Base-by-base conservation (phyloP, 2,329 filamentous ascomycete species). In the Diaporthe vexans region DNA sequence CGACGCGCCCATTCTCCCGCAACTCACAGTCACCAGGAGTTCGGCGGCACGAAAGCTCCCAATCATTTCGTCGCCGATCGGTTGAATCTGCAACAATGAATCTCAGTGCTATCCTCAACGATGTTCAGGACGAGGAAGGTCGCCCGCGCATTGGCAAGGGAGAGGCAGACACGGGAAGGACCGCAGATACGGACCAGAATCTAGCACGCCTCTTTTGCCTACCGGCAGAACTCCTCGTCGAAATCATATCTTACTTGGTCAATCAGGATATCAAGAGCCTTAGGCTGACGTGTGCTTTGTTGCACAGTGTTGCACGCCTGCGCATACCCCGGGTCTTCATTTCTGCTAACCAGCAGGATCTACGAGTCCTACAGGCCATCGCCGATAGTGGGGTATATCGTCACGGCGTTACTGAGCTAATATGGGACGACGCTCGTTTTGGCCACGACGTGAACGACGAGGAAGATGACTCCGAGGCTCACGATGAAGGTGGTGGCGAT, bases 351-450 rank as follows among this genome's bases (percentile, higher is more conserved):
- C 58, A 3, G 33, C 59, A n/a, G 10, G 61, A 72, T 24, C 17
- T 72, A 11, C 56, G 43, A 29, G 43, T 56, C 17, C 48, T 67
- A 2, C 29, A 26, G 15, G 71, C 71, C 6, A 24, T 72, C 26
- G 56, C 71, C 37, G 43, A 52, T 7, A 59, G 59, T n/a, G 71
- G 67, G 9, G 11, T 11, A 35, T 54, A 43, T 6, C 71, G 71
- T 21, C n/a, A 2, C 10, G 59, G 43, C 6, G 35, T 71, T 9
- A 35, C 58, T 17, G 71, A 72, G 58, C 11, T 72, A 8, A 46
- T 67, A 57, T 72, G 58, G 71, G 58, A 67, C 46, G 71, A 72
- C 8, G 46, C 71, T 11, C 40, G 57, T 13, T 26, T 72, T 19
- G 33, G 35, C 24, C 24, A 29, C n/a, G 11, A 33, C n/a, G 69